phyloP scores from a whole-genome alignment of 495 filamentous ascomycete genomes.

The Sordaria brevicollis region DNA sequence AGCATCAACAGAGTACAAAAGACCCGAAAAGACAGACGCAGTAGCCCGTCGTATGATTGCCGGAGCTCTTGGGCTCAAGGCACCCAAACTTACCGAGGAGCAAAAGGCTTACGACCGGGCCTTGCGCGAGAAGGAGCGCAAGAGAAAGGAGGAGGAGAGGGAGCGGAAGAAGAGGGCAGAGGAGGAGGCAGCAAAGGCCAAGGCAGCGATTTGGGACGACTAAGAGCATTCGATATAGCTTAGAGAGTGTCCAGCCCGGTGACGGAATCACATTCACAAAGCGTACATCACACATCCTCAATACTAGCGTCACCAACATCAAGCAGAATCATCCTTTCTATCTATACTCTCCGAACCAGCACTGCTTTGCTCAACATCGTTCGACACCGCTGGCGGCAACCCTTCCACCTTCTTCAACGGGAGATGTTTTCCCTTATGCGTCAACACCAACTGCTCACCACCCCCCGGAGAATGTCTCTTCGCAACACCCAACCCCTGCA shows the following conservation, averaged over 20 bases:
- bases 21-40: conserved; percentile 88
- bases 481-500: conserved; percentile 54
- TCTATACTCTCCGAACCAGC: background rate
- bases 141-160: conserved; percentile 60
- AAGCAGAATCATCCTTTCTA: background rate
- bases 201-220: conserved; percentile 73
- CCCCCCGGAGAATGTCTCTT: conserved; percentile 32
- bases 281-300: background rate
- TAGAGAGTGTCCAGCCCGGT: background rate
- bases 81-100: conserved; percentile 77
- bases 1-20: conserved; percentile 11
- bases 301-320: background rate
- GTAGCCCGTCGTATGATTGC: conserved; percentile 87
- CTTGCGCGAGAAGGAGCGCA: conserved; percentile 75
- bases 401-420: background rate
- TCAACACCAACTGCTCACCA: conserved; percentile 33
- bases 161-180: conserved; percentile 51
- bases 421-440: conserved; percentile 45
- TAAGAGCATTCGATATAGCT: conserved; percentile 24
- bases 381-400: background rate
- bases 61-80: conserved; percentile 70
- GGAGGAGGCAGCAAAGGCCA: conserved; percentile 61
- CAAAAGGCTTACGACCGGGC: conserved; percentile 78
- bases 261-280: background rate
- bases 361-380: background rate